Percentiles rank a stretch among this genome's conserved stretches.
These are phyloP conservation scores for Gypsophila paniculata DNA, from an alignment of 179 eudicot species.

Conservation along the genomic window DNA sequence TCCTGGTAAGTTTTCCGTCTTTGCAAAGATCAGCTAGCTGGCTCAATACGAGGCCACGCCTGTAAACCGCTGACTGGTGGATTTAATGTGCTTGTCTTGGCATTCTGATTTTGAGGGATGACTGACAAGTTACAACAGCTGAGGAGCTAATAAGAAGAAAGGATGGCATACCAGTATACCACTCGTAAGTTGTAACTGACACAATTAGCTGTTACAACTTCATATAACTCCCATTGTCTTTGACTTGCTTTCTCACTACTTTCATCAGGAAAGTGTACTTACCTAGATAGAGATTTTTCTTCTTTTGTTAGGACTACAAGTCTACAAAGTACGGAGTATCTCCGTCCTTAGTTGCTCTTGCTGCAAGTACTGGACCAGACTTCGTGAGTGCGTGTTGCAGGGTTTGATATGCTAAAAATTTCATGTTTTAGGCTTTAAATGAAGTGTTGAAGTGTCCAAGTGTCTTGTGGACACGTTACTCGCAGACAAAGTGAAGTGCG, in stretches of 20 bases:
- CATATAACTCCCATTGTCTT: conserved; percentile 12
- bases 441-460: background rate
- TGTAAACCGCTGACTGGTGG: background rate
- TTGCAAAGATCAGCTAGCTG: background rate
- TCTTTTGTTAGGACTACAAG: too few species aligned
- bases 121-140: background rate
- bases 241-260: conserved; percentile 2
- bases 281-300: background rate
- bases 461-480: background rate
- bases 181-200: conserved; percentile 3
- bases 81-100: conserved; percentile 6
- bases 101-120: conserved; percentile 5
- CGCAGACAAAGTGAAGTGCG: background rate
- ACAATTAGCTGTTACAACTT: conserved; percentile 17
- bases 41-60: background rate
- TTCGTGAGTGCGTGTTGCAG: background rate
- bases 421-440: background rate
- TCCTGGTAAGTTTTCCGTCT: background rate
- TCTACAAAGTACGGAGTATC: background rate
- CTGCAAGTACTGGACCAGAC: background rate
- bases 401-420: background rate
- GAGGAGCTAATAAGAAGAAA: conserved; percentile 8
- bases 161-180: too few species aligned
- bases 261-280: conserved; percentile 3
- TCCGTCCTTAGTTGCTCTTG: background rate